Conservation (phyloP, 768 basidiomycete genomes). For the Pisolithus tinctorius region DNA sequence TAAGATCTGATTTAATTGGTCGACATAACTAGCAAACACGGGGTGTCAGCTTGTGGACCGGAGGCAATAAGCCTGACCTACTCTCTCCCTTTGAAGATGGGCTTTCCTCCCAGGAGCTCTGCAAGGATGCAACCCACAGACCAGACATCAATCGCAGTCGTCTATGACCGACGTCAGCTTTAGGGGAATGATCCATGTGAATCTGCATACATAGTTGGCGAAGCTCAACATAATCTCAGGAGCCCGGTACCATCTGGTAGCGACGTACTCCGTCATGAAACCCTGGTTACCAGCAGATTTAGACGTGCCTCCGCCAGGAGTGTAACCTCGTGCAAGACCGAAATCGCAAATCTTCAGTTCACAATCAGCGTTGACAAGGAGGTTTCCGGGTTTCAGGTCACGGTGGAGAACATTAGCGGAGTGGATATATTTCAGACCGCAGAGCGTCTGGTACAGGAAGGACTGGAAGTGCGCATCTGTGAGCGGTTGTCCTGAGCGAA, state of each 20-base stretch:
- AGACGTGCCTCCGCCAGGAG: conserved; percentile 71
- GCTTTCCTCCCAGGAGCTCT: conserved; percentile 88
- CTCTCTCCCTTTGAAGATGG: conserved; percentile 97
- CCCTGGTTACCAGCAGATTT: conserved; percentile 77
- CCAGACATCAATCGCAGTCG: conserved; percentile 93
- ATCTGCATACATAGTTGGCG: conserved; percentile 74
- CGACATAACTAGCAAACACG: conserved; percentile 67
- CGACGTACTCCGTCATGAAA: conserved; percentile 99
- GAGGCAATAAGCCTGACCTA: conserved; percentile 33
- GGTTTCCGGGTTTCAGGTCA: conserved; percentile 91
- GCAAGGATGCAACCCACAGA: conserved; percentile 94
- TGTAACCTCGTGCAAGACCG: conserved; percentile 91
- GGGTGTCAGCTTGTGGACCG: neutral
- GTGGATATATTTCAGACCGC: conserved; percentile 97
- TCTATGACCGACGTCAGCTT: conserved; percentile 38
- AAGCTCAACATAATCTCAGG: conserved; percentile 99
- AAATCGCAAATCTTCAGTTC: conserved; percentile 99
- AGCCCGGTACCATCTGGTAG: conserved; percentile 98
- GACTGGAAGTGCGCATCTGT: conserved; percentile 92
- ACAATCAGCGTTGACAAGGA: conserved; percentile 97
- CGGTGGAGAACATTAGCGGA: conserved; percentile 97
- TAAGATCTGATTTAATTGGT: conserved; percentile 96
- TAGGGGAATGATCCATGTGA: neutral
- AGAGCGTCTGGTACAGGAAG: conserved; percentile 97
- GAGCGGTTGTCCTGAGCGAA: conserved; percentile 80